A percentile compares a stretch with the other conserved stretches of the same genome.
Conservation (phyloP, 2,329 filamentous ascomycete genomes). For the Arthrobotrys sphaeroides region DNA sequence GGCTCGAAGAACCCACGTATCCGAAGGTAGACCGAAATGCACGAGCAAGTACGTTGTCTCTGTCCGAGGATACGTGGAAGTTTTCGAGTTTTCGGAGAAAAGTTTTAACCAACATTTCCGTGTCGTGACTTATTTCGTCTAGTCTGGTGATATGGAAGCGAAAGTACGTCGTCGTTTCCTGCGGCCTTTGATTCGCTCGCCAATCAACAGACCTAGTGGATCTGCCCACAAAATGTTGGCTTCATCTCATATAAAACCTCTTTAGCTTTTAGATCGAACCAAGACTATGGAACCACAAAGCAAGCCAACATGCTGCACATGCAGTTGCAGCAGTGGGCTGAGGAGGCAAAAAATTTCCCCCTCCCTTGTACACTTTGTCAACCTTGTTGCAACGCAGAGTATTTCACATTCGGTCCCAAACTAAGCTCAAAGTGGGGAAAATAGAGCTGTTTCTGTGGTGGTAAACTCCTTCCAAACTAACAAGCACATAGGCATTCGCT, state of each 20-base stretch:
- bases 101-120: conserved; percentile 12
- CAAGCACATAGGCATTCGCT: conserved; percentile 27
- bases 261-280: conserved; percentile 34
- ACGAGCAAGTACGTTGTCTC: conserved; percentile 26
- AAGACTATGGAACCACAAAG: conserved; percentile 8
- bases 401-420: conserved; percentile 14
- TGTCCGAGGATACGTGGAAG: conserved; percentile 31
- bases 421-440: conserved; percentile 36
- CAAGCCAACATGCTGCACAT: conserved; percentile 12
- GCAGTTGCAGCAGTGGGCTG: conserved; percentile 23
- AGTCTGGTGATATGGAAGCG: conserved; percentile 22
- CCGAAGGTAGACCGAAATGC: background rate
- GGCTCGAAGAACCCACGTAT: background rate
- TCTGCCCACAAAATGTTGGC: conserved; percentile 30
- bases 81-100: conserved; percentile 40
- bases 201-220: conserved; percentile 26
- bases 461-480: conserved; percentile 35
- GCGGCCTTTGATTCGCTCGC: conserved; percentile 44
- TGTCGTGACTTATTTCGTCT: background rate
- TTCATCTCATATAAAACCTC: conserved; percentile 32
- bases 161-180: conserved; percentile 11
- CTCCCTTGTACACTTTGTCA: conserved; percentile 7
- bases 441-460: conserved; percentile 32
- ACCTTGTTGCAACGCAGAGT: conserved; percentile 39
- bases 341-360: conserved; percentile 16